Evolutionary conservation across 2,329 filamentous ascomycete genomes (phyloP), one percentile per base, ranked within the genome.

Genomic region (Cercospora nicotianae): DNA sequence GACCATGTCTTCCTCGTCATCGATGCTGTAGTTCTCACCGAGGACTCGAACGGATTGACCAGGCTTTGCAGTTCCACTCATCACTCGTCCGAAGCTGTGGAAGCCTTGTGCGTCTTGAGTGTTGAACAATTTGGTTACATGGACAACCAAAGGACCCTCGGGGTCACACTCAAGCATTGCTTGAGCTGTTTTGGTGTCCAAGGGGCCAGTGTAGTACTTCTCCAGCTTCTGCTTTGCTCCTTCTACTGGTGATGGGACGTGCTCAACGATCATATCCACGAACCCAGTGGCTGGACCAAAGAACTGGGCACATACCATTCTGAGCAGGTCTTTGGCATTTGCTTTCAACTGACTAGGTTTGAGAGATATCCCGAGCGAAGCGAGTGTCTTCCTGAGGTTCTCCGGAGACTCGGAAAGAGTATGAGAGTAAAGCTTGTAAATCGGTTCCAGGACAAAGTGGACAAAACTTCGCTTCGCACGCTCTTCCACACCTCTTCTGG

Each of bases 1-100:
- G 0, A 90, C 91, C 93, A 98, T 98, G 76, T 99, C 95, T 84
- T 99, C 95, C 77, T 98, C 94, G 72, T 99, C 95, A 73, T 99
- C 95, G 13, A 97, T 87, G 4, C 94, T 97, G 80, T 98, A 99
- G 5, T 92, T 92, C 78, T 99, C 95, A 60, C 95, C 95, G 1
- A 99, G 87, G 12, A 99, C 94, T 48, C 95, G 90, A 16, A 99
- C 93, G 73, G 92, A 89, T 76, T 91, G 86, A 18, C 92, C 91
- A 20, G 93, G 91, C 33, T 88, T 89, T 26, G 91, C 95, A 31
- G 92, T 95, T 65, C 95, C 95, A 76, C 94, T 97, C 85, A 98
- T 87, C 1, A 99, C 93, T 70, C 94, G 89, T 12, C 95, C 95
- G 73, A 98, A 91, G 0, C 93, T 91, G 78, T 94, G 87, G 81